Evolutionary conservation across 495 filamentous ascomycete species (phyloP).

Genomic region (Trypethelium eluteriae): DNA sequence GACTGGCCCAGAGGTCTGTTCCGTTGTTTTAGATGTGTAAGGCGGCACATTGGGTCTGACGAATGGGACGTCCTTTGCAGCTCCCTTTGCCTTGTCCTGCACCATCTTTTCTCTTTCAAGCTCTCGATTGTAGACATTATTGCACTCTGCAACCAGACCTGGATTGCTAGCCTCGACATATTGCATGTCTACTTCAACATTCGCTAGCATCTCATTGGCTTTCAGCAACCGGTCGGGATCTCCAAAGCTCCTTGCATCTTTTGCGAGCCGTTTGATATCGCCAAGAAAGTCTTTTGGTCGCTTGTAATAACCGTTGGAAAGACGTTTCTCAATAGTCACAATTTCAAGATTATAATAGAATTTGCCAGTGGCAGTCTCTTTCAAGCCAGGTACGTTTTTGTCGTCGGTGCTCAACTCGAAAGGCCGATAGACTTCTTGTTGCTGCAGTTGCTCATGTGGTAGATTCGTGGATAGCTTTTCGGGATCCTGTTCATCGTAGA

Average conservation of each 20-base stretch:
- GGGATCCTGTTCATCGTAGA: slow-evolving; percentile 78
- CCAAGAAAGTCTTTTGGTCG: slow-evolving; percentile 76
- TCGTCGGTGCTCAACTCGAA: slow-evolving; percentile 68
- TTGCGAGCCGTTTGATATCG: slow-evolving; percentile 73
- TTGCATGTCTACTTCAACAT: slow-evolving; percentile 83
- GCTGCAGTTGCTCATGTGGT: slow-evolving; percentile 47
- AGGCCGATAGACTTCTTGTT: slow-evolving; percentile 51
- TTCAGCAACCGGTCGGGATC: slow-evolving; percentile 73
- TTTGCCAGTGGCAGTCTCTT: slow-evolving; percentile 62
- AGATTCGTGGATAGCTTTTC: slow-evolving; percentile 71
- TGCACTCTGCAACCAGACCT: slow-evolving; percentile 57
- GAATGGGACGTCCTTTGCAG: slow-evolving; percentile 27
- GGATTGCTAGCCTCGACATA: slow-evolving; percentile 59
- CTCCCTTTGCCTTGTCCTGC: slow-evolving; percentile 44
- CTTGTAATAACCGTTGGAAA: slow-evolving; percentile 93
- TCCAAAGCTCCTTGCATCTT: slow-evolving; percentile 64
- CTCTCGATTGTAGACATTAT: slow-evolving; percentile 68
- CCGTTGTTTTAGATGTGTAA: slow-evolving; percentile 41
- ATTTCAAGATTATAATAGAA: slow-evolving; percentile 92
- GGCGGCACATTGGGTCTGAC: slow-evolving; percentile 41
- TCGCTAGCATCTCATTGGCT: slow-evolving; percentile 80
- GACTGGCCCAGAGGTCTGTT: slow-evolving; percentile 48
- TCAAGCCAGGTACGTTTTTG: slow-evolving; percentile 62
- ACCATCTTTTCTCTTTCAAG: slow-evolving; percentile 45
- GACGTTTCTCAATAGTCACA: slow-evolving; percentile 85